These are phyloP conservation scores for Quercus agrifolia DNA, from an alignment of 306 rosid species.

Conservation along the genomic window DNA sequence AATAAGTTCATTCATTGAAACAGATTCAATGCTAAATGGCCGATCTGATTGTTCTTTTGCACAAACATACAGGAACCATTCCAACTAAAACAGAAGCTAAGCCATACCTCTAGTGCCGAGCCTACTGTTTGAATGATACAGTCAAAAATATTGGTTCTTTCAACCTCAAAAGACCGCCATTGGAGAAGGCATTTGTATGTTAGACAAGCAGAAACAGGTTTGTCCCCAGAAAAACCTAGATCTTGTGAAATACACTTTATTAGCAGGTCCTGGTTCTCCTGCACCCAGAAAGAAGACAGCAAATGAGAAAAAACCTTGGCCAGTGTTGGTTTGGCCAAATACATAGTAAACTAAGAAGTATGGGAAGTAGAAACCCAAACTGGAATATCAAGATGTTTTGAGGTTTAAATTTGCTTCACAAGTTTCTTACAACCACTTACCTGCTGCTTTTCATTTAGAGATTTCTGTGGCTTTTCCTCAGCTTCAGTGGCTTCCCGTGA, in stretches of 20 bases:
- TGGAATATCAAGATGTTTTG: slow-evolving; percentile 10
- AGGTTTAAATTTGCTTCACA: slow-evolving; percentile 16
- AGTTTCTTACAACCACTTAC: slow-evolving; percentile 46
- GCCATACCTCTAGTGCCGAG: slow-evolving; percentile 81
- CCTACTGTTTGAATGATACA: slow-evolving; percentile 93
- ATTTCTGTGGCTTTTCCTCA: slow-evolving; percentile 97
- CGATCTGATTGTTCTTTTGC: no score
- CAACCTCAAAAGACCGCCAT: slow-evolving; percentile 99
- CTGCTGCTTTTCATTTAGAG: slow-evolving; percentile 95
- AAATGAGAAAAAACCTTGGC: slow-evolving; percentile 2
- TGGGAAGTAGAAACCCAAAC: slow-evolving; percentile 18
- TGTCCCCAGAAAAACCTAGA: slow-evolving; percentile 91
- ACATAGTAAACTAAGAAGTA: neutral
- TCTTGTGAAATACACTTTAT: slow-evolving; percentile 85
- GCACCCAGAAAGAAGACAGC: slow-evolving; percentile 31
- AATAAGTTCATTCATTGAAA: no score
- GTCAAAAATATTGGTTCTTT: slow-evolving; percentile 92
- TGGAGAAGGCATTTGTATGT: slow-evolving; percentile 97
- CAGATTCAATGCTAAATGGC: neutral
- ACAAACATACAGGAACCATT: no score
- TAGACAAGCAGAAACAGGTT: slow-evolving; percentile 91
- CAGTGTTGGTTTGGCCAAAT: no score
- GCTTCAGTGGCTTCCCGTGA: slow-evolving; percentile 79
- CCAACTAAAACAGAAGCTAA: no score
- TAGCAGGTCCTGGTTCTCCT: slow-evolving; percentile 98